Evolutionary conservation across 805 yeast species (phyloP).

Genomic region (Starmerella sirachaensis): DNA sequence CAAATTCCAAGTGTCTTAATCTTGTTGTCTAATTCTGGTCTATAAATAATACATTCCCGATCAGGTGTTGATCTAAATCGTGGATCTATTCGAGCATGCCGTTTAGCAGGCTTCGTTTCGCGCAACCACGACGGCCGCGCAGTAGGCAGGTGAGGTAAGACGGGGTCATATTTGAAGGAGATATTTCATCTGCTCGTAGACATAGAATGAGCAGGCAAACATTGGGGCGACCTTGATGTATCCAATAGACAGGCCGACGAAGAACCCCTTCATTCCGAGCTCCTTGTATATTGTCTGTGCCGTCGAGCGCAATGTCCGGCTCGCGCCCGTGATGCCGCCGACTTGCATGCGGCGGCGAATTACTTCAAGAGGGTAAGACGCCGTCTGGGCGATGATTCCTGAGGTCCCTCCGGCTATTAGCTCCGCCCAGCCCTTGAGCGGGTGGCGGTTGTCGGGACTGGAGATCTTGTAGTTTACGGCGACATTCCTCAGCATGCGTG

Average conservation of each 20-base stretch:
- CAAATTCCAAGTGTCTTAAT: neutral
- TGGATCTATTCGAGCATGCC: too few relatives aligned
- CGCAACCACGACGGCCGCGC: too few relatives aligned
- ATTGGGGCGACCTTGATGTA: conserved; percentile 90
- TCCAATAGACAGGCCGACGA: conserved; percentile 90
- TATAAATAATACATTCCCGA: neutral
- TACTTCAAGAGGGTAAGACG: conserved; percentile 94
- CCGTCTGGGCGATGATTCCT: conserved; percentile 89
- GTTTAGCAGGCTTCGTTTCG: too few relatives aligned
- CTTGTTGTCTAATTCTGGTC: neutral
- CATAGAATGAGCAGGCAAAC: conserved; percentile 93
- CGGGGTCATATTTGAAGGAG: conserved; percentile 56
- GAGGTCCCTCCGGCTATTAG: conserved; percentile 90
- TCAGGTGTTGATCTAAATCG: too few relatives aligned
- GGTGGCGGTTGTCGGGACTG: conserved; percentile 35
- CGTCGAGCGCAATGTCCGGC: conserved; percentile 16
- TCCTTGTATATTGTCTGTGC: conserved; percentile 53
- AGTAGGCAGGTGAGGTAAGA: too few relatives aligned
- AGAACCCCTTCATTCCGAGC: conserved; percentile 76
- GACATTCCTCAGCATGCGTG: conserved; percentile 41
- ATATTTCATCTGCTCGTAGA: conserved; percentile 76
- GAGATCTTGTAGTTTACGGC: conserved; percentile 24
- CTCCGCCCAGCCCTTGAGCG: conserved; percentile 85
- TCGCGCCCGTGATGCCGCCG: conserved; percentile 33
- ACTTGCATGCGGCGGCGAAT: conserved; percentile 93